Conservation (phyloP, 2,329 filamentous ascomycete species). For the Pseudonectria buxi region DNA sequence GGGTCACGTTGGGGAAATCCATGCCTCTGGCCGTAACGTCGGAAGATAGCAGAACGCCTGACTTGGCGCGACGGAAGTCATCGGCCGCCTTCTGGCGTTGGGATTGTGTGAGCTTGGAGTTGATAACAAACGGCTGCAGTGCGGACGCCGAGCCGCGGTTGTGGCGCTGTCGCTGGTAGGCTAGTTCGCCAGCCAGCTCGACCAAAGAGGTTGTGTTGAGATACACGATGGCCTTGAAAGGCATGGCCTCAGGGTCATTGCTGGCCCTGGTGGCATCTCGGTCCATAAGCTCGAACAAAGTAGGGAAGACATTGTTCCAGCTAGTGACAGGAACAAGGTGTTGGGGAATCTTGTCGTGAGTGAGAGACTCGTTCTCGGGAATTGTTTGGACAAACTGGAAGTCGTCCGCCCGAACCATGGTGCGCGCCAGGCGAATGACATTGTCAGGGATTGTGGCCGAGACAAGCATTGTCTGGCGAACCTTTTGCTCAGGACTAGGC, state of each 20-base stretch:
- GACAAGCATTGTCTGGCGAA: conserved; percentile 88
- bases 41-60: conserved; percentile 66
- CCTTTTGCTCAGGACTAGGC: conserved; percentile 54
- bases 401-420: conserved; percentile 67
- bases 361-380: conserved; percentile 69
- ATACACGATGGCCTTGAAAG: conserved; percentile 97
- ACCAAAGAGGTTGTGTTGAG: conserved; percentile 74
- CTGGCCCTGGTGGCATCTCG: conserved; percentile 45
- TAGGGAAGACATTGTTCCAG: conserved; percentile 70
- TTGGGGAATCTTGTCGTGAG: conserved; percentile 80
- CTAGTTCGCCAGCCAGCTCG: conserved; percentile 52
- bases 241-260: conserved; percentile 36
- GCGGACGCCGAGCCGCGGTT: conserved; percentile 27
- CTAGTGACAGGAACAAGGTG: conserved; percentile 59
- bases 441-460: conserved; percentile 85
- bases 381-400: conserved; percentile 94
- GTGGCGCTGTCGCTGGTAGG: conserved; percentile 33
- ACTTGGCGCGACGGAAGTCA: conserved; percentile 57
- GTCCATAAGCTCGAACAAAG: conserved; percentile 68
- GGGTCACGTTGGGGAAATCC: conserved; percentile 76
- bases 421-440: conserved; percentile 71
- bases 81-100: conserved; percentile 66
- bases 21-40: conserved; percentile 78
- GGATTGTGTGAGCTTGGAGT: conserved; percentile 67
- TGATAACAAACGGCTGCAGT: conserved; percentile 51